Conservation (phyloP, 2,329 filamentous ascomycete genomes). For the Ophiocordyceps polyrhachis-furcata region DNA sequence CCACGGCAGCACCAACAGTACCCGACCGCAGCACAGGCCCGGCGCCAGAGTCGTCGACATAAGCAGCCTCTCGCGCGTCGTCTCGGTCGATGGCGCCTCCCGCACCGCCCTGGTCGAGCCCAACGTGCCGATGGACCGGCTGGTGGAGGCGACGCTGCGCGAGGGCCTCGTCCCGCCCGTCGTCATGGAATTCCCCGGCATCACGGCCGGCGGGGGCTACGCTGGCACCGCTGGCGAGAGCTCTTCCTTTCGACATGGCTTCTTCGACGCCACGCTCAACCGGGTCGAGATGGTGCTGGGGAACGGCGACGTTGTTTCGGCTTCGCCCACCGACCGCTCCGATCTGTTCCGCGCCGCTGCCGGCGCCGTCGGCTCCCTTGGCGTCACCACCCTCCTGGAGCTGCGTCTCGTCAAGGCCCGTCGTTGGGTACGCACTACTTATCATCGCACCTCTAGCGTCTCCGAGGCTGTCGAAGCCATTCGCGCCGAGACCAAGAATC, state of each 20-base stretch:
- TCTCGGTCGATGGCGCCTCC: constrained; percentile 36
- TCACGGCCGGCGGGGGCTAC: constrained; percentile 54
- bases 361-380: constrained; percentile 49
- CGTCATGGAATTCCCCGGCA: constrained; percentile 61
- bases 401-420: constrained; percentile 41
- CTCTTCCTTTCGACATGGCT: constrained; percentile 49
- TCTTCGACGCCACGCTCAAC: constrained; percentile 47
- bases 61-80: constrained; percentile 40
- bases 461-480: constrained; percentile 29
- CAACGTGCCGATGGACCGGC: constrained; percentile 55
- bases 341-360: constrained; percentile 50
- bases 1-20: constrained; percentile 63
- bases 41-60: constrained; percentile 37
- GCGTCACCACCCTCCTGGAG: constrained; percentile 48
- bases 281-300: constrained; percentile 52
- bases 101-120: constrained; percentile 52
- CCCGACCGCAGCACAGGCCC: constrained; percentile 27
- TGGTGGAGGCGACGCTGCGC: constrained; percentile 46
- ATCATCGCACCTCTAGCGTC: constrained; percentile 32
- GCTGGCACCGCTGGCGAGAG: constrained; percentile 55
- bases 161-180: constrained; percentile 50
- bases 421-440: constrained; percentile 42
- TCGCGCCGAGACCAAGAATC: constrained; percentile 22
- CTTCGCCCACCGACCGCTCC: constrained; percentile 19
- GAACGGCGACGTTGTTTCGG: constrained; percentile 41